These are phyloP conservation scores for Lophiostoma macrostomum DNA, from an alignment of 495 filamentous ascomycete species.

Conservation along the genomic window DNA sequence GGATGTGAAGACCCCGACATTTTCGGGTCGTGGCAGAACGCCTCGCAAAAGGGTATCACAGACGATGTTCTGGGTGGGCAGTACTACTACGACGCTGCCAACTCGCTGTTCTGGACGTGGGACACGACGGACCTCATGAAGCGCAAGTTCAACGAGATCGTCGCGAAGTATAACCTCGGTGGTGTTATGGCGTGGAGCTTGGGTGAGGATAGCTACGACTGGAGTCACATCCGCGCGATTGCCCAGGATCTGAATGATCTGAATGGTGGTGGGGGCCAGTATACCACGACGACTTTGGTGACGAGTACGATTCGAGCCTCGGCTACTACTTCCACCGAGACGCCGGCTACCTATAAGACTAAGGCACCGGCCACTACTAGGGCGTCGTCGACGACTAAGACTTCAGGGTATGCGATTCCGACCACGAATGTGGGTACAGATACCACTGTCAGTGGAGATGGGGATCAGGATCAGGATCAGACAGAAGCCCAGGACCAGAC, in stretches of 20 bases:
- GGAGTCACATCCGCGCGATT: constrained; percentile 54
- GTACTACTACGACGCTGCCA: constrained; percentile 62
- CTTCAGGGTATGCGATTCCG: no score
- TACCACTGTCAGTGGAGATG: no score
- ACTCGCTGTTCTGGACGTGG: constrained; percentile 71
- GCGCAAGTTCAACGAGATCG: constrained; percentile 61
- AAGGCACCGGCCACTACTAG: no score
- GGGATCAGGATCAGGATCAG: no score
- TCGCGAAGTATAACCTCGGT: constrained; percentile 57
- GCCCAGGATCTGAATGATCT: constrained; percentile 12
- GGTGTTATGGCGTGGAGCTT: constrained; percentile 49
- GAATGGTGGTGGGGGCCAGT: no score
- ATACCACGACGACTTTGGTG: no score
- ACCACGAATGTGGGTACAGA: no score
- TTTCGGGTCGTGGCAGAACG: constrained; percentile 49
- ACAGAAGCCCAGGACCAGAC: no score
- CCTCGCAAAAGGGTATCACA: constrained; percentile 52
- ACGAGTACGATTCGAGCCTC: no score
- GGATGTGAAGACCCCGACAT: constrained; percentile 49
- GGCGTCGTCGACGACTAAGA: no score
- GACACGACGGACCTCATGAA: constrained; percentile 62
- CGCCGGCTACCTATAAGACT: no score
- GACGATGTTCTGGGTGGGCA: constrained; percentile 61
- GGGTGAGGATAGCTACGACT: constrained; percentile 65
- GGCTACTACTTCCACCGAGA: no score